Evolutionary conservation across 495 filamentous ascomycete genomes (phyloP), one percentile per base, ranked within the genome.

Genomic region (Xylaria palmicola): DNA sequence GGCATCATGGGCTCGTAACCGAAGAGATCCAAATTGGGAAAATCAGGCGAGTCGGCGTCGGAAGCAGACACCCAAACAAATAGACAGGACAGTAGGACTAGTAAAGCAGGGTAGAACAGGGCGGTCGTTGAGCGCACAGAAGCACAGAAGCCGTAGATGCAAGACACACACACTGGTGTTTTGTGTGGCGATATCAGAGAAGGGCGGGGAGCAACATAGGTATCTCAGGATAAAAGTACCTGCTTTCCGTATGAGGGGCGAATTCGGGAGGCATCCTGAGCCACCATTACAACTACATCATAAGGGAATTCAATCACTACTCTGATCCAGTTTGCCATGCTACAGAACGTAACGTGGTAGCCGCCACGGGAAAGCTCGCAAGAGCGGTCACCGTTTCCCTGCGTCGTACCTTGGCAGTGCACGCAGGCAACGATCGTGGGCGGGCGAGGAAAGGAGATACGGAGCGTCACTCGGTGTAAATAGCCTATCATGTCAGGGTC

Each of bases 401-500:
- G 4, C 26, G 34, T 53, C 50, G 13, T 6, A 51, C 48, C 48
- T 27, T 27, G 29, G 29, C 48, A 51, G 48, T 29, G 27, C 6
- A 6, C 32, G 48, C 34, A 29, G 48, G 13, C 10, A 30, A 29
- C 9, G 24, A 37, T 52, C 49, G 49, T 26, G 26, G 34, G 41
- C 34, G 34, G 24, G 53, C 26, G 13, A 19, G 19, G 6, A 22
- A 41, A 20, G 22, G 37, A 24, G 26, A 32, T 30, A 19, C 13
- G 13, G 20, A 32, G n/a, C 7, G 26, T 3, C 19, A 24, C 24
- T n/a, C 39, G 26, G 49, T 50, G 32, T 44, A 44, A 24, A 56
- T 56, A 56, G 53, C n/a, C 53, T 56, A 56, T 56, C 32, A 44
- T 37, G 53, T 27, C 39, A 32, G 53, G 53, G 40, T 48, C 53